Evolutionary conservation across 2,329 filamentous ascomycete species (phyloP).

Genomic region (Colletotrichum scovillei): DNA sequence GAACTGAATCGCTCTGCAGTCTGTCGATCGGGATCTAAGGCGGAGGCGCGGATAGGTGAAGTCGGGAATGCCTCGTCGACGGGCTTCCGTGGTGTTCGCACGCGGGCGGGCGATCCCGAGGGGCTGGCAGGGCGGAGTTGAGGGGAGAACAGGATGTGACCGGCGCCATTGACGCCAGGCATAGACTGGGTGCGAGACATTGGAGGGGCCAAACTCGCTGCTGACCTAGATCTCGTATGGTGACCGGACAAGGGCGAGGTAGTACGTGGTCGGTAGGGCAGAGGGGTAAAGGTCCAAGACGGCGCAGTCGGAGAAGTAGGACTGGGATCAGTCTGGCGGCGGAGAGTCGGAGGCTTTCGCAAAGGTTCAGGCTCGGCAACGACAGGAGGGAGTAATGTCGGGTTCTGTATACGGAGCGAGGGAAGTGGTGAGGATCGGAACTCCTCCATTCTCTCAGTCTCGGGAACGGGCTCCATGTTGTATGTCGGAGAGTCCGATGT

Average conservation of each 20-base stretch:
- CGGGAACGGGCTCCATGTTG: slow-evolving; percentile 75
- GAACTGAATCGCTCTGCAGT: slow-evolving; percentile 63
- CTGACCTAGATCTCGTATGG: slow-evolving; percentile 69
- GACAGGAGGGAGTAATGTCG: slow-evolving; percentile 39
- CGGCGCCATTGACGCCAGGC: slow-evolving; percentile 70
- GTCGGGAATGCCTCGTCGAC: slow-evolving; percentile 70
- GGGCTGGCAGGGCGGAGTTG: slow-evolving; percentile 66
- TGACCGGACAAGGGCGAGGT: slow-evolving; percentile 69
- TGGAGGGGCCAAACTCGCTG: slow-evolving; percentile 63
- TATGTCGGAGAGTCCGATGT: slow-evolving; percentile 28
- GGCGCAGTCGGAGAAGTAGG: slow-evolving; percentile 64
- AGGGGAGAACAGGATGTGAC: slow-evolving; percentile 67
- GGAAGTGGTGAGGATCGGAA: slow-evolving; percentile 70
- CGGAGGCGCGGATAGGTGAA: slow-evolving; percentile 64
- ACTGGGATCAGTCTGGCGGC: slow-evolving; percentile 69
- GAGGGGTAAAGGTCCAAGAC: slow-evolving; percentile 58
- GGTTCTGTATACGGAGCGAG: slow-evolving; percentile 60
- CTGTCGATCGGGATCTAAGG: slow-evolving; percentile 64
- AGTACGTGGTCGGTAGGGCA: slow-evolving; percentile 72
- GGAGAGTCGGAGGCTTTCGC: slow-evolving; percentile 64
- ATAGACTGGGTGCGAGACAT: slow-evolving; percentile 74
- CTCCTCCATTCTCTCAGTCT: slow-evolving; percentile 76
- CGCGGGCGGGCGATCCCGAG: slow-evolving; percentile 62
- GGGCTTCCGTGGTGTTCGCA: slow-evolving; percentile 65
- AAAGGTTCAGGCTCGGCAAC: slow-evolving; percentile 55